Evolutionary conservation across 805 yeast species (phyloP).

Genomic region (Ogataea polymorpha): DNA sequence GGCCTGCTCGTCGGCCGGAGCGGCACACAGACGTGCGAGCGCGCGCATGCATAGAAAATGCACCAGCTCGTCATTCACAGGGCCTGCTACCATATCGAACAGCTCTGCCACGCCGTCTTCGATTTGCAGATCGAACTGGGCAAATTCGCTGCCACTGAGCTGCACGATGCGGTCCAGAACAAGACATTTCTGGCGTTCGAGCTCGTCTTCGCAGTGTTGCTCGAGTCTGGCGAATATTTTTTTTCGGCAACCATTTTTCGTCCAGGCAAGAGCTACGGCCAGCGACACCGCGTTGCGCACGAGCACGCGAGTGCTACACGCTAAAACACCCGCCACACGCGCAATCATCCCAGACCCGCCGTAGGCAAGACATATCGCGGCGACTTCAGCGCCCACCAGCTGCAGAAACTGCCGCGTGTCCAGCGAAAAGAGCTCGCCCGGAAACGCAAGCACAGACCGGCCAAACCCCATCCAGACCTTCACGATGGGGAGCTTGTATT

Average conservation of each 20-base stretch:
- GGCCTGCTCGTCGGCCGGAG: not conserved
- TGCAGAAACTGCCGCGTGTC: constrained; percentile 30
- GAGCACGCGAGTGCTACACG: constrained; percentile 4
- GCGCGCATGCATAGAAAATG: not conserved
- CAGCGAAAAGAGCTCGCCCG: constrained; percentile 37
- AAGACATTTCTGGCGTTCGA: constrained; percentile 1
- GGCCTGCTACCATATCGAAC: not conserved
- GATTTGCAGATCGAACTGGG: constrained; percentile 21
- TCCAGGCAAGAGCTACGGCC: constrained; percentile 38
- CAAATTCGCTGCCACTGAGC: not conserved
- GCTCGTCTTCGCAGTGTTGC: not conserved
- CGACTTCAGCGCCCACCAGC: constrained; percentile 36
- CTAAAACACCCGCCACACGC: constrained; percentile 15
- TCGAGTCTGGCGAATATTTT: not conserved
- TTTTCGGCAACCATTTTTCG: constrained; percentile 6
- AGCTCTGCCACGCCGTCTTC: not conserved
- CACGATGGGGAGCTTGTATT: constrained; percentile 35
- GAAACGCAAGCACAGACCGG: constrained; percentile 35
- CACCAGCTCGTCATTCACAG: not conserved
- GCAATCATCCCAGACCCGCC: constrained; percentile 18
- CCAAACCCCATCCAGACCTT: constrained; percentile 43
- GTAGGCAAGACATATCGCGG: constrained; percentile 37
- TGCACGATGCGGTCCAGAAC: not conserved
- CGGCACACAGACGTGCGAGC: not conserved
- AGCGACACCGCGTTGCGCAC: constrained; percentile 28